Conservation (phyloP, 345 rosid genomes). For the Aquilaria yunnanensis region DNA sequence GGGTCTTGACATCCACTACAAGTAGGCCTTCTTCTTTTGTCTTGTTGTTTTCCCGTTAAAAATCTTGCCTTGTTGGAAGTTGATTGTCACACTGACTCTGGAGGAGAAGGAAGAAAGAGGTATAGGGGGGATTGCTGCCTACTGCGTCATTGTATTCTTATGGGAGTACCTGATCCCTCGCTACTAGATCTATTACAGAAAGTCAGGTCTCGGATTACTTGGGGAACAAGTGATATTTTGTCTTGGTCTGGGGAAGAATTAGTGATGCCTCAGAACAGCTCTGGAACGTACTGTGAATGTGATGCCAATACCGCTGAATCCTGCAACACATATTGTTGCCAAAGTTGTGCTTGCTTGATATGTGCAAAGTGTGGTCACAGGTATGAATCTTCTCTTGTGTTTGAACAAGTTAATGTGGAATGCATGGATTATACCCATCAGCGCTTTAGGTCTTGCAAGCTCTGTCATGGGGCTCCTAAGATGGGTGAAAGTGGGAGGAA, state of each 20-base stretch:
- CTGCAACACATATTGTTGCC: conserved; percentile 44
- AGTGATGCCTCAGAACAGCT: conserved; percentile 36
- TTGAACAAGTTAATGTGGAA: conserved; percentile 17
- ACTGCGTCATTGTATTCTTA: conserved; percentile 38
- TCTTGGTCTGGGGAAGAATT: conserved; percentile 28
- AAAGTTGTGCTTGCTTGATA: conserved; percentile 51
- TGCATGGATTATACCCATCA: conserved; percentile 12
- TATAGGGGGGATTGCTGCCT: conserved; percentile 21
- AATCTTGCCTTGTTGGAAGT: too few species aligned
- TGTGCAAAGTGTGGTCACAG: conserved; percentile 44
- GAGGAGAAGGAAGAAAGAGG: conserved; percentile 18
- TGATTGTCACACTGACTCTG: conserved; percentile 9
- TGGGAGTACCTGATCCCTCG: conserved; percentile 74
- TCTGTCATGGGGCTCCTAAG: conserved; percentile 39
- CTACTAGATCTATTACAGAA: conserved; percentile 64
- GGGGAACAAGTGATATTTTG: conserved; percentile 46
- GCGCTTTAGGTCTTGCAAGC: conserved; percentile 46
- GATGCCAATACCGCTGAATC: conserved; percentile 23
- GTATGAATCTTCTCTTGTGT: conserved; percentile 13
- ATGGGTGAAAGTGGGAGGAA: conserved; percentile 38
- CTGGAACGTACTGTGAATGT: conserved; percentile 49
- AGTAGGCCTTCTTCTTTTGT: conserved; percentile 15
- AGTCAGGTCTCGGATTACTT: conserved; percentile 73
- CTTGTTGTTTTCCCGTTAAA: too few species aligned
- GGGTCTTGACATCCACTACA: conserved; percentile 5